phyloP scores from a whole-genome alignment of 768 basidiomycete genomes.

The Auriscalpium vulgare region DNA sequence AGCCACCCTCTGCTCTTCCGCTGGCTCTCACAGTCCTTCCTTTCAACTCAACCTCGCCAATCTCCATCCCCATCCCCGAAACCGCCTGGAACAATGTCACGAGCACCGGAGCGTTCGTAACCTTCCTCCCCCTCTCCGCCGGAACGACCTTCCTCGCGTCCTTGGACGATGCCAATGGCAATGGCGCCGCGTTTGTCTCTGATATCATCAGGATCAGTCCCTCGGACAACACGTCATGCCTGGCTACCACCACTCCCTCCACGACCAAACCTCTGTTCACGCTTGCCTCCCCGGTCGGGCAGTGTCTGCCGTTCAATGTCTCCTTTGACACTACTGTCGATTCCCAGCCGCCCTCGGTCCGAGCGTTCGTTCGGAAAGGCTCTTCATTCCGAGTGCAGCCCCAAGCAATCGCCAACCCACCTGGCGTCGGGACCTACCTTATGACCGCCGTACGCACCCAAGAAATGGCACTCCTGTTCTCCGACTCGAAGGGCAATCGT shows the following conservation, averaged over 20 bases:
- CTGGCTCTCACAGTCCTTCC: conserved; percentile 45
- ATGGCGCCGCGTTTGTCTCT: conserved; percentile 34
- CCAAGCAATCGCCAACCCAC: conserved; percentile 15
- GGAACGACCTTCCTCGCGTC: conserved; percentile 47
- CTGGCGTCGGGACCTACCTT: conserved; percentile 34
- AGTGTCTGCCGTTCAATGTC: conserved; percentile 44
- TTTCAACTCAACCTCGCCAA: conserved; percentile 36
- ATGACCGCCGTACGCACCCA: conserved; percentile 31
- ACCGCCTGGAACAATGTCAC: conserved; percentile 28
- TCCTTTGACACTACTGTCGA: conserved; percentile 29
- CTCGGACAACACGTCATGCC: conserved; percentile 36
- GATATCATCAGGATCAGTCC: conserved; percentile 38
- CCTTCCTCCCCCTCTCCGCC: conserved; percentile 44
- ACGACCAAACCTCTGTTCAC: conserved; percentile 22
- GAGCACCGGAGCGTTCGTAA: conserved; percentile 34
- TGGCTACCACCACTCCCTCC: conserved; percentile 18
- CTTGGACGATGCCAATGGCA: conserved; percentile 39
- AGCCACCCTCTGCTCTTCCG: conserved; percentile 28
- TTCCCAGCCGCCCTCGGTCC: conserved; percentile 31
- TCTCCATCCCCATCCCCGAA: conserved; percentile 38
- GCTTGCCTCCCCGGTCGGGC: conserved; percentile 27
- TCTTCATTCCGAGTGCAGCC: conserved; percentile 19
- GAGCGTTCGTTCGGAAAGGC: conserved; percentile 25
- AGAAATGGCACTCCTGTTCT: conserved; percentile 37
- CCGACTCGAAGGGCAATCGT: conserved; percentile 29